Evolutionary conservation across 2,329 filamentous ascomycete genomes (phyloP).

Genomic region (Trichocomaceae sp.): DNA sequence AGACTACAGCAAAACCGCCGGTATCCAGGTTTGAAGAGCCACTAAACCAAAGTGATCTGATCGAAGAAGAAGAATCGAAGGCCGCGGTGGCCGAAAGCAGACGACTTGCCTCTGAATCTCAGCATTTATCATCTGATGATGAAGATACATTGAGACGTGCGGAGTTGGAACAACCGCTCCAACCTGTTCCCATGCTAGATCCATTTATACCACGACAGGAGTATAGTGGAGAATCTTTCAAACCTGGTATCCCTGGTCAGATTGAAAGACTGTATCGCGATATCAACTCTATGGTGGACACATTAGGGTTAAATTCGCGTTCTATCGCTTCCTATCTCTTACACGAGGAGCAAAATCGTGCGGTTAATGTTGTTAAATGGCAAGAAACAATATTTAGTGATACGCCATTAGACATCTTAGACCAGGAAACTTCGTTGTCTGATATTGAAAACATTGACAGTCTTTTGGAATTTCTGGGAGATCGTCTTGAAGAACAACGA

Average conservation of each 20-base stretch:
- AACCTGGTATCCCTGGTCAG: slow-evolving; percentile 44
- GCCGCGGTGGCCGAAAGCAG: slow-evolving; percentile 27
- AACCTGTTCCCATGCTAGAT: slow-evolving; percentile 39
- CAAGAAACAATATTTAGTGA: slow-evolving; percentile 49
- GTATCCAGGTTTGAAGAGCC: slow-evolving; percentile 12
- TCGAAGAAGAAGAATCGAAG: slow-evolving; percentile 24
- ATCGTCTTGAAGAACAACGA: slow-evolving; percentile 59
- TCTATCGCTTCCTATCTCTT: slow-evolving; percentile 53
- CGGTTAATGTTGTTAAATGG: slow-evolving; percentile 16
- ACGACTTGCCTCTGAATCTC: slow-evolving; percentile 27
- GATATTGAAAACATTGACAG: slow-evolving; percentile 65
- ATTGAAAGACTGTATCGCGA: slow-evolving; percentile 46
- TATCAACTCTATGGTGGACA: slow-evolving; percentile 79
- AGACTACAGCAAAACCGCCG: neutral
- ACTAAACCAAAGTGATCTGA: slow-evolving; percentile 18
- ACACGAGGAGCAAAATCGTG: slow-evolving; percentile 26
- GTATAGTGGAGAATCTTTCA: slow-evolving; percentile 38
- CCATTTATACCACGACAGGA: slow-evolving; percentile 45
- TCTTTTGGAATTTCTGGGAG: slow-evolving; percentile 60
- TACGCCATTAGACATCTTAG: slow-evolving; percentile 61
- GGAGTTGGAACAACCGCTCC: slow-evolving; percentile 38
- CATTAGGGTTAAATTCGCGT: slow-evolving; percentile 77
- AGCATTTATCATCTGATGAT: slow-evolving; percentile 40
- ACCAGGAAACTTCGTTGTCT: slow-evolving; percentile 64
- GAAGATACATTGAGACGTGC: slow-evolving; percentile 43